A percentile compares a stretch with the other conserved stretches of the same genome.
phyloP scores from a whole-genome alignment of 371 early-diverging fungal species.

The Saksenaea oblongispora region DNA sequence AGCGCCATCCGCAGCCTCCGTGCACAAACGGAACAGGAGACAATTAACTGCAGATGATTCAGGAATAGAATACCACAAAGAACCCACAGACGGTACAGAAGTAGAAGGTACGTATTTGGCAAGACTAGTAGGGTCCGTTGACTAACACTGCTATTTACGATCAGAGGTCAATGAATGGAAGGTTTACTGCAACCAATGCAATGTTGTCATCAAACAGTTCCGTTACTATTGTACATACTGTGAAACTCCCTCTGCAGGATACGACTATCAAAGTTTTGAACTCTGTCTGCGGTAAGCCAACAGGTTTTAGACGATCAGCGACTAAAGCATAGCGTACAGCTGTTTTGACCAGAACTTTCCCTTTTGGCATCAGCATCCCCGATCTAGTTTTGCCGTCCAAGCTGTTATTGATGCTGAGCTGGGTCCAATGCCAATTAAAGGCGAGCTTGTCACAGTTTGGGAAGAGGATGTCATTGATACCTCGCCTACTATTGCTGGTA shows the following conservation, averaged over 20 bases:
- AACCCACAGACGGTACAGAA: conserved; percentile 20
- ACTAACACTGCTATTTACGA: neutral
- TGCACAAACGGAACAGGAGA: conserved; percentile 2
- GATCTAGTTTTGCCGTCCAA: conserved; percentile 75
- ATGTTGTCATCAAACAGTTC: conserved; percentile 57
- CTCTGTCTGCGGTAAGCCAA: conserved; percentile 58
- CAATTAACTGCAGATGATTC: conserved; percentile 16
- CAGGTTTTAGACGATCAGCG: neutral
- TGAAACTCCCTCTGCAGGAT: conserved; percentile 67
- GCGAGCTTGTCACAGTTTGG: conserved; percentile 64
- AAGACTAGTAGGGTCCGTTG: neutral
- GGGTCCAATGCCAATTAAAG: conserved; percentile 54
- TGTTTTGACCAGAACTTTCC: conserved; percentile 82
- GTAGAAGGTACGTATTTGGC: conserved; percentile 15
- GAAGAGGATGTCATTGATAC: conserved; percentile 63
- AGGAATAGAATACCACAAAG: conserved; percentile 33
- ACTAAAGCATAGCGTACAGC: conserved; percentile 35
- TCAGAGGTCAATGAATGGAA: conserved; percentile 50
- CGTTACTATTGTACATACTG: conserved; percentile 86
- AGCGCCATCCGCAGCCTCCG: conserved; percentile 12
- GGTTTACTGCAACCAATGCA: conserved; percentile 66
- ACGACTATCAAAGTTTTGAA: conserved; percentile 69
- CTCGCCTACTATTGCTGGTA: neutral
- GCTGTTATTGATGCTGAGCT: conserved; percentile 58
- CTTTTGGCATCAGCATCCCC: conserved; percentile 75